Base-by-base conservation (phyloP, 202 grass and related monocot species). In the Brachypodium distachyon region DNA sequence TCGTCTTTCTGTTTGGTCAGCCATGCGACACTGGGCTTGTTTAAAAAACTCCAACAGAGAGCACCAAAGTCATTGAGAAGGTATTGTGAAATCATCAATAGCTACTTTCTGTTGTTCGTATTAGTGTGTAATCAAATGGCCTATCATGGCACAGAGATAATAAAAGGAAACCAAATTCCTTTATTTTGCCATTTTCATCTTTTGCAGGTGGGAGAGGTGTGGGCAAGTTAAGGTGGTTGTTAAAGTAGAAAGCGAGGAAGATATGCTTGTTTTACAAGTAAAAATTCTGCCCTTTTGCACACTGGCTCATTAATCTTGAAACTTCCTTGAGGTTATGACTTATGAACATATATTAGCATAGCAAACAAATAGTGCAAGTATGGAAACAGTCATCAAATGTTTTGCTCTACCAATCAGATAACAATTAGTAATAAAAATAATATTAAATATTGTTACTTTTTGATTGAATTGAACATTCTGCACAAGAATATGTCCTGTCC, bases 181-280 rank as follows among this genome's bases (percentile, higher is more conserved):
- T 53, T 42, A 3, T 42, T 32, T 29, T 33, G 31, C n/a, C 5
- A 58, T 13, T 67, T 76, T 23, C 34, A 26, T 70, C 6, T 52
- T 76, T 78, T 68, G 12, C 68, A 94, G 95, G 77, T 98, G 95
- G 95, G 95, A 98, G 59, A 80, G 88, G 66, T 94, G 95, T 51
- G 91, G 91, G 12, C 95, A 98, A 88, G 91, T 94, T 53, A 94
- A 98, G 66, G 95, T 94, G 78, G 95, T 94, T 28, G 66, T 98
- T 63, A 94, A 98, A 85, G 82, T 92, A 36, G 95, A 98, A 76
- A 94, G 76, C 1, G 87, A 98, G 87, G 84, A 90, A 80, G 87
- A 98, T 77, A 85, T 94, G 89, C 91, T 98, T 60, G 77, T 94
- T 86, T 87, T 98, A 78, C 91, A 98, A 72, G 95, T 94, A 92